These are phyloP conservation scores for Diplodia scrobiculata DNA, from an alignment of 2,329 filamentous ascomycete genomes.

Conservation along the genomic window DNA sequence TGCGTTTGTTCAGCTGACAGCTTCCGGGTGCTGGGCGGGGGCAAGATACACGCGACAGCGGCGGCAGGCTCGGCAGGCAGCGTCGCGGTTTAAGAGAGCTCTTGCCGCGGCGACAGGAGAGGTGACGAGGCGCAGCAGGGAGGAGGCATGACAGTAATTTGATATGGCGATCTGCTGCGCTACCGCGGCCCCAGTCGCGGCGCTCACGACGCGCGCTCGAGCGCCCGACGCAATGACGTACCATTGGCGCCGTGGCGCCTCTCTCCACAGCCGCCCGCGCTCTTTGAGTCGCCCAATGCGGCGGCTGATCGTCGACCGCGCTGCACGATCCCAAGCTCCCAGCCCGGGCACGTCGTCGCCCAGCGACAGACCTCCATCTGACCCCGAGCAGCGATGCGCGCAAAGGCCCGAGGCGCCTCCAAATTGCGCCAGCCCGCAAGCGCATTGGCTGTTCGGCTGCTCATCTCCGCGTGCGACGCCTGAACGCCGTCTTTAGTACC, in stretches of 20 bases:
- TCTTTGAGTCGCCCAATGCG: constrained; percentile 13
- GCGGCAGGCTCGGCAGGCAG: constrained; percentile 18
- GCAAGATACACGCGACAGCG: constrained; percentile 14
- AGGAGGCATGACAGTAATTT: constrained; percentile 25
- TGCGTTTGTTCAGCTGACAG: constrained; percentile 23
- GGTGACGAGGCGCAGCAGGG: constrained; percentile 22
- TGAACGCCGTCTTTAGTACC: constrained; percentile 13
- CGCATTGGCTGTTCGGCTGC: constrained; percentile 21
- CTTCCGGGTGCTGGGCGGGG: constrained; percentile 3
- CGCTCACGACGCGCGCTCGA: constrained; percentile 9
- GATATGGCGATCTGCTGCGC: constrained; percentile 27
- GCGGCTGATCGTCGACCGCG: constrained; percentile 17
- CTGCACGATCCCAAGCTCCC: constrained; percentile 13
- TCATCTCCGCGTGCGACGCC: constrained; percentile 26
- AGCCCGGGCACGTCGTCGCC: background rate
- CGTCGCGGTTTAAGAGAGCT: constrained; percentile 10
- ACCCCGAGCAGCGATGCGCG: background rate
- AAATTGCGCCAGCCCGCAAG: constrained; percentile 22
- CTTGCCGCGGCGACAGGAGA: constrained; percentile 17
- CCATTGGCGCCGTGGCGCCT: background rate
- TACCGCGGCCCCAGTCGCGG: constrained; percentile 13
- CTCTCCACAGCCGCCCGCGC: constrained; percentile 23
- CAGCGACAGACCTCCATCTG: constrained; percentile 8
- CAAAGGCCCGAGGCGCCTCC: background rate
- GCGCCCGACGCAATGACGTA: constrained; percentile 10